Base-by-base conservation (phyloP, 371 early-diverging fungal genomes). In the Lichtheimia ornata region DNA sequence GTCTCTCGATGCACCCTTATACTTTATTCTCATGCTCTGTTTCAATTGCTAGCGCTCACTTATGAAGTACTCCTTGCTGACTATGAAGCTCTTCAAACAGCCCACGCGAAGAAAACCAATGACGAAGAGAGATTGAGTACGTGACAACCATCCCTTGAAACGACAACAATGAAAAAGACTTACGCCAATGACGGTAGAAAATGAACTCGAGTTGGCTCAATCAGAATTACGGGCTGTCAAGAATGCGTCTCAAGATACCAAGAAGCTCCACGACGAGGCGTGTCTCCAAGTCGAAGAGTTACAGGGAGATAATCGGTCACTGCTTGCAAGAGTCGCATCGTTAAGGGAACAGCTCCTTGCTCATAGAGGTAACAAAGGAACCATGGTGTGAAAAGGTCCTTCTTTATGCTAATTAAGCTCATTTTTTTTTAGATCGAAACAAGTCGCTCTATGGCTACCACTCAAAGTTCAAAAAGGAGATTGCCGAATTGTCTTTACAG, bases 41-140 rank as follows among this genome's bases (percentile, higher is more conserved):
- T 5, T 35, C 5, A 0, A 35, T 9, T 9, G 1, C 6, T 35
- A 35, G 35, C 35, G 4, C 35, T 35, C 11, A 35, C 35, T 35
- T 47, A 47, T 47, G 47, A 47, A 47, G 47, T 22, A 18, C 47
- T 47, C 18, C 47, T 47, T 22, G n/a, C 47, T 18, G 47, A 47
- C n/a, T 22, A 47, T 22, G 22, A n/a, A 47, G 18, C n/a, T n/a
- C 47, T 47, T 47, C 47, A 47, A 47, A 11, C n/a, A 18, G n/a
- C 47, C 11, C 47, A 47, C 47, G n/a, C 47, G 22, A 47, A 18
- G 22, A 22, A 18, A 47, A 47, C 22, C 18, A 22, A 47, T 18
- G 47, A 47, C n/a, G 22, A 22, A 47, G 47, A 47, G 47, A 47
- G 7, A 7, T 47, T 47, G 47, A 47, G 47, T 47, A 47, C 11